phyloP scores from a whole-genome alignment of 73 alveolate species.

The Paramecium pentaurelia region DNA sequence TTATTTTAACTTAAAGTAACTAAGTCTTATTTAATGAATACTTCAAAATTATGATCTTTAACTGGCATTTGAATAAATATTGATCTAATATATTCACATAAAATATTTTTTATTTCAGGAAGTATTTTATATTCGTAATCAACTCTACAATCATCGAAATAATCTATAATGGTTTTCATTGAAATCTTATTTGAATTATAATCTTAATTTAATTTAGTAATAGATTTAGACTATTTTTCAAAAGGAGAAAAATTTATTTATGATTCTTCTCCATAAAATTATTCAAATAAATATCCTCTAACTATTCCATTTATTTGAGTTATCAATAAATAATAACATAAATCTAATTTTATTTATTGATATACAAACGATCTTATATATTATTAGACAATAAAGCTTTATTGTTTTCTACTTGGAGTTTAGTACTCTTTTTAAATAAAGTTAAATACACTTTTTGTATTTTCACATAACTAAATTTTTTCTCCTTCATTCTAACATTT shows the following conservation, averaged over 20 bases:
- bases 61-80: neutral
- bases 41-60: slow-evolving; percentile 40
- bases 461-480: neutral
- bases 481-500: neutral
- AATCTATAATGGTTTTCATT: neutral
- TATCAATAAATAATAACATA: slow-evolving; percentile 36
- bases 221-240: neutral
- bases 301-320: slow-evolving; percentile 38
- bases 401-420: neutral
- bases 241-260: neutral
- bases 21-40: neutral
- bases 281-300: slow-evolving; percentile 47
- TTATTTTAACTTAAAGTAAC: neutral
- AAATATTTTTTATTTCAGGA: neutral
- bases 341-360: slow-evolving; percentile 56
- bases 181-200: slow-evolving; percentile 30
- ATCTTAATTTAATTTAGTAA: neutral
- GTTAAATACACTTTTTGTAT: neutral
- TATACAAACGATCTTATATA: neutral
- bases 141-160: neutral
- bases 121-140: neutral
- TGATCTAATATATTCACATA: neutral
- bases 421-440: neutral
- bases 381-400: neutral
- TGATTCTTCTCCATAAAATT: slow-evolving; percentile 42